Base-by-base conservation (phyloP, 495 filamentous ascomycete species). In the Xylaria longipes region DNA sequence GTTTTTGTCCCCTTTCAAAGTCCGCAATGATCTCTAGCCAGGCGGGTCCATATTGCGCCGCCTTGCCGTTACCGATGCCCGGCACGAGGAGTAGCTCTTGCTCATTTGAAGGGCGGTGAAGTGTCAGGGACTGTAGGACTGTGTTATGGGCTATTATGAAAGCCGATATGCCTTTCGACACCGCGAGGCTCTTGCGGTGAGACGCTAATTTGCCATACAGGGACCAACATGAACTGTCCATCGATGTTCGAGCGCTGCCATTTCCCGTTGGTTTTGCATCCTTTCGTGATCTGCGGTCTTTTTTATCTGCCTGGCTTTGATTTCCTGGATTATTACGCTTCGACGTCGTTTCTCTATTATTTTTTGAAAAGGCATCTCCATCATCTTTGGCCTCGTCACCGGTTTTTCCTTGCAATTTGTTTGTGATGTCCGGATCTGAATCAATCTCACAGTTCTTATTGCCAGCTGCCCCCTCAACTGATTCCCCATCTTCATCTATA, bases 21-120 rank as follows among this genome's bases (percentile, higher is more conserved):
- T 22, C 15, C 37, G 71, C 43, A 22, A 75, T 75, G 29, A 73
- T 71, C 39, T 48, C 25, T 20, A 75, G 62, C 74, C 74, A 72
- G 1, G 37, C 54, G 1, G 43, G 14, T 5, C 72, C 72, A 25
- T 72, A 68, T 11, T 63, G 9, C 12, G 17, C 22, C 56, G 22
- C 61, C 46, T 72, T 63, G 6, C 4, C 14, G 5, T 50, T 39
- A 1, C 61, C 60, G 22, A 70, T 25, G n/a, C 66, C 72, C 1
- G 31, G 41, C 7, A 76, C 35, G 3, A 25, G 41, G 22, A 72
- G 60, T 63, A 76, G 69, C 29, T 76, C 69, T 20, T 35, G 5
- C 11, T 67, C 25, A 22, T 60, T 72, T n/a, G 72, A 67, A 25
- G 72, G 74, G 29, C 72, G 69, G 5, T 50, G 3, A 27, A 17